These are phyloP conservation scores for Caloboletus inedulis DNA, from an alignment of 1,284 basidiomycete species.

Conservation along the genomic window DNA sequence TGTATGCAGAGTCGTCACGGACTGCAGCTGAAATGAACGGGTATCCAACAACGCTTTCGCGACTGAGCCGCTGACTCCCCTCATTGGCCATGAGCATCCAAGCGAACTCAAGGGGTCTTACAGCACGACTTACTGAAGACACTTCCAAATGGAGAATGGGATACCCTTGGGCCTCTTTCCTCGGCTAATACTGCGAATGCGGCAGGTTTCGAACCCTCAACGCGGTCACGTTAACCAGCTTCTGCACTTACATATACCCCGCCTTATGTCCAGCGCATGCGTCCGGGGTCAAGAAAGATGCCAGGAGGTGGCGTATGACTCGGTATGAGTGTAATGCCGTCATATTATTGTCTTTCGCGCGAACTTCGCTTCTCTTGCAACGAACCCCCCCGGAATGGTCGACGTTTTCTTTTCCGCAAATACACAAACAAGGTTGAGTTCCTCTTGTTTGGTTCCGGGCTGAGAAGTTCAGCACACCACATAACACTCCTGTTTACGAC, in stretches of 20 bases:
- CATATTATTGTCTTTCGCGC: conserved; percentile 3
- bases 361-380: neutral
- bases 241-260: neutral
- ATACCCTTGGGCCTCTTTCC: neutral
- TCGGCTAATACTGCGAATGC: neutral
- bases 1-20: neutral
- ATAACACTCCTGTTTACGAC: conserved; percentile 1
- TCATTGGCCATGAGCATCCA: neutral
- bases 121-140: neutral
- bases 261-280: neutral
- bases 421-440: conserved; percentile 17
- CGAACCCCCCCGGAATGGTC: neutral
- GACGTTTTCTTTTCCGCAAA: conserved; percentile 2
- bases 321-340: neutral
- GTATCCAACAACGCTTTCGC: neutral
- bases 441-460: neutral
- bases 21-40: neutral
- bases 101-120: neutral
- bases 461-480: neutral
- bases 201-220: neutral
- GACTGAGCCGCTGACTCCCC: neutral
- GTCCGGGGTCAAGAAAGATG: neutral
- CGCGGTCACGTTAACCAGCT: neutral
- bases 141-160: neutral
- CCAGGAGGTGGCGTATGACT: neutral